Evolutionary conservation across 2,329 filamentous ascomycete species (phyloP), one percentile per base, ranked within the genome.

Genomic region (Stagonosporopsis vannaccii): DNA sequence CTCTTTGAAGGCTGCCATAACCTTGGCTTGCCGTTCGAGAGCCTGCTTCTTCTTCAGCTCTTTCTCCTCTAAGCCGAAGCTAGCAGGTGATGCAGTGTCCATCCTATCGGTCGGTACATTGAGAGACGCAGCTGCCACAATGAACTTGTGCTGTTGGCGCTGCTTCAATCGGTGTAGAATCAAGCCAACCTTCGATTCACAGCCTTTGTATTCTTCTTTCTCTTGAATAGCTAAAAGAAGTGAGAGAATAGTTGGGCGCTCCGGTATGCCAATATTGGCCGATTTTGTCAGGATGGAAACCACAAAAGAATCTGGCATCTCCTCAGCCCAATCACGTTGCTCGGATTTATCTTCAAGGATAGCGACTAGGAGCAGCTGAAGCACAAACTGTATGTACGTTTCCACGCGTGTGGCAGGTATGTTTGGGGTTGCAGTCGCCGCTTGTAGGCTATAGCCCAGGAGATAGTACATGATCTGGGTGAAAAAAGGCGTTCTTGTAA

Each of bases 1-100:
- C 72, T 97, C 90, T 74, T 98, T 95, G 77, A 99, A 97, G 71
- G 97, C 92, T 1, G 93, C 95, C 93, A 99, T 97, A 28, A 99
- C 92, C 69, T 87, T 90, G 2, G 93, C 93, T 76, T 98, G 93
- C 20, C 95, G 87, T 66, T 92, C 94, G 36, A 93, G 79, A 0
- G 95, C 95, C 48, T 94, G 91, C 76, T 90, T 90, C 82, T 97
- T 99, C 80, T 94, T 97, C 58, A 87, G 85, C 69, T 94, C 90
- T 63, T 89, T 89, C 56, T 90, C 88, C 33, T 82, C 86, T 6
- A 77, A 68, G 4, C 84, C 81, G 53, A 80, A 81, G 80, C 59
- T 85, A 13, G 90, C 90, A n/a, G 93, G 92, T 1, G 92, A 95
- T 4, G 88, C 87, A 4, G 91, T 92, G 63, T 91, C 90, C 60